Percentiles rank a stretch among this genome's conserved stretches.
Evolutionary conservation across 2,329 filamentous ascomycete genomes (phyloP).

Genomic region (Macrophomina tecta): DNA sequence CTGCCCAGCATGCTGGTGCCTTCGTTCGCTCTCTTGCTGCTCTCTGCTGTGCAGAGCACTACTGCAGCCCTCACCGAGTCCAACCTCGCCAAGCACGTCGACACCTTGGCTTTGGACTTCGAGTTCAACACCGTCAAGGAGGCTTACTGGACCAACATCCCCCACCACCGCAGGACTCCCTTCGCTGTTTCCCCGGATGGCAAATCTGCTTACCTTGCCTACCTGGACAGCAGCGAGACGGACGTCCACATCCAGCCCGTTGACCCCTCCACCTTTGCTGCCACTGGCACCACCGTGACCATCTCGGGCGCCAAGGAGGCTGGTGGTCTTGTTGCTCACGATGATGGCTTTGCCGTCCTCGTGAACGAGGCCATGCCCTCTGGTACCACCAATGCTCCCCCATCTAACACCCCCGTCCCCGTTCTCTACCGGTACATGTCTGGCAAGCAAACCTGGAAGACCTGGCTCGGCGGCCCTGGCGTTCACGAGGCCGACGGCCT

Average conservation of each 20-base stretch:
- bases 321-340: slow-evolving; percentile 65
- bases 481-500: slow-evolving; percentile 54
- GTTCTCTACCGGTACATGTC: slow-evolving; percentile 65
- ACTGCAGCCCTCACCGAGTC: slow-evolving; percentile 49
- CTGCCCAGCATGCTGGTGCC: slow-evolving; percentile 39
- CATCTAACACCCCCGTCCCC: slow-evolving; percentile 58
- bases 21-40: slow-evolving; percentile 41
- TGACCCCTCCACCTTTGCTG: slow-evolving; percentile 60
- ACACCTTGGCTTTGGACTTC: slow-evolving; percentile 55
- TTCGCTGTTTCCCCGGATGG: slow-evolving; percentile 68
- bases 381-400: slow-evolving; percentile 56
- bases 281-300: slow-evolving; percentile 59
- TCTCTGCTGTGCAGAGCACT: slow-evolving; percentile 40
- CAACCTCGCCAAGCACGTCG: slow-evolving; percentile 49
- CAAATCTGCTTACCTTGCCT: slow-evolving; percentile 64
- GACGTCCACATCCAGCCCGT: slow-evolving; percentile 65
- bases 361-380: slow-evolving; percentile 62
- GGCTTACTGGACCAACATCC: slow-evolving; percentile 66
- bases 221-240: slow-evolving; percentile 62
- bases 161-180: slow-evolving; percentile 67
- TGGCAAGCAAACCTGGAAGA: slow-evolving; percentile 64
- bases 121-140: slow-evolving; percentile 64
- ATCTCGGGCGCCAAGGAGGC: slow-evolving; percentile 60
- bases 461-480: slow-evolving; percentile 63
- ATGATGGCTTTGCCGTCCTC: slow-evolving; percentile 68